Evolutionary conservation across 345 rosid species (phyloP), one percentile per base, ranked within the genome.

Genomic region (Dipteronia sinensis): DNA sequence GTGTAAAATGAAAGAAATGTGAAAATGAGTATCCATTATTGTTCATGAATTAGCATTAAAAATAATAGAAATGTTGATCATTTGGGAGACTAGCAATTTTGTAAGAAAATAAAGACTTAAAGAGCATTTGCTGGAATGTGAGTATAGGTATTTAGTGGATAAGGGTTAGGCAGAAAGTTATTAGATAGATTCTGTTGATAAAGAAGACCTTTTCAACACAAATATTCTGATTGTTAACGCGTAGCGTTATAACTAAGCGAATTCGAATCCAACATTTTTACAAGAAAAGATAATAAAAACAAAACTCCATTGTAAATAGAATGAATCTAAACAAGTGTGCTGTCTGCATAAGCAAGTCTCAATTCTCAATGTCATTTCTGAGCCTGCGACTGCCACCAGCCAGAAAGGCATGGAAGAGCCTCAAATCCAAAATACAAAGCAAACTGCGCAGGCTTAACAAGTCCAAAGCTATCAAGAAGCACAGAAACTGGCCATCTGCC

Each of bases 331-430:
- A 49, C 16, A 49, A 49, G 38, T 34, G 6, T 34, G 38, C 38
- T 4, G n/a, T 53, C 58, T 53, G n/a, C n/a, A 53, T 53, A 12
- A 49, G 16, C 46, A n/a, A n/a, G n/a, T n/a, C n/a, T n/a, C n/a
- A 38, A 47, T 20, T 49, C 6, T 29, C 62, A 72, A 90, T 92
- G 94, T 83, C 94, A 80, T 90, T 87, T 81, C 74, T 90, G 61
- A 89, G 79, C 25, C 72, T 87, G 53, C 73, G 84, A 85, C 77
- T 91, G 69, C 85, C 86, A 7, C 90, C 89, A 0, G 86, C 93
- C 86, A 89, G 85, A 82, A 89, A 87, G 78, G 91, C 89, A 73
- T 94, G 96, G 97, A 89, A 88, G 83, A 80, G 85, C 74, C 82
- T 94, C 85, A 82, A 94, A 55, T 78, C 85, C 79, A 92, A 90